Evolutionary conservation across 192 early-diverging fungal species (phyloP).

Genomic region (Rhizoclosmatium sp.): DNA sequence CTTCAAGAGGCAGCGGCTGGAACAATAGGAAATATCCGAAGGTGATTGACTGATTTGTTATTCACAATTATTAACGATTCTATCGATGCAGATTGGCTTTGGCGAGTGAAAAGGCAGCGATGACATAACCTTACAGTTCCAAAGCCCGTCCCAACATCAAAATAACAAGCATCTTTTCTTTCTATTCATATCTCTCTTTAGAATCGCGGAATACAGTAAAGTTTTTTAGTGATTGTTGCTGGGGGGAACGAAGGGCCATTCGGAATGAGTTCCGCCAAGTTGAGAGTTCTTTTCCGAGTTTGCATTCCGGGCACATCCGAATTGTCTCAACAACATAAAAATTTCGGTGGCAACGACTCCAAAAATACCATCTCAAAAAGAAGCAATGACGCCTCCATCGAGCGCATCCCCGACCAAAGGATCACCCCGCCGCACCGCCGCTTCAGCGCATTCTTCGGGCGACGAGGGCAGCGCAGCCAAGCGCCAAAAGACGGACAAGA

Average conservation of each 20-base stretch:
- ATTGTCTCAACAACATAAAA: background rate
- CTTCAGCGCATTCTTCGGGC: background rate
- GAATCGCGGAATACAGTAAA: background rate
- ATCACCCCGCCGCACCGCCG: background rate
- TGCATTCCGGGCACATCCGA: background rate
- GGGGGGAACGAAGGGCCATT: background rate
- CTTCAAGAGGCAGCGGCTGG: slow-evolving; percentile 72
- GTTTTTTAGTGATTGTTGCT: background rate
- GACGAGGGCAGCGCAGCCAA: background rate
- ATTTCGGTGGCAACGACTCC: background rate
- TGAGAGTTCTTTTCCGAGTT: background rate
- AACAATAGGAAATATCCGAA: slow-evolving; percentile 71
- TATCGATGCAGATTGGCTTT: slow-evolving; percentile 55
- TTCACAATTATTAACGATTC: background rate
- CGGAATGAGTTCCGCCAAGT: background rate
- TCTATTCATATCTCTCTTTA: background rate
- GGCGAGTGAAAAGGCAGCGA: slow-evolving; percentile 66
- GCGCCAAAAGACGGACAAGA: background rate
- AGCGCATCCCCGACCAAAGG: background rate
- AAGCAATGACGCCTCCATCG: background rate
- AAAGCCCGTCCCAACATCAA: background rate
- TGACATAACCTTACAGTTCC: slow-evolving; percentile 1
- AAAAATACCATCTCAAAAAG: background rate
- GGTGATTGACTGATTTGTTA: slow-evolving; percentile 41
- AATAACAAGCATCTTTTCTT: background rate